These are phyloP conservation scores for Penicillium sp. DNA, from an alignment of 2,329 filamentous ascomycete species.

Conservation along the genomic window DNA sequence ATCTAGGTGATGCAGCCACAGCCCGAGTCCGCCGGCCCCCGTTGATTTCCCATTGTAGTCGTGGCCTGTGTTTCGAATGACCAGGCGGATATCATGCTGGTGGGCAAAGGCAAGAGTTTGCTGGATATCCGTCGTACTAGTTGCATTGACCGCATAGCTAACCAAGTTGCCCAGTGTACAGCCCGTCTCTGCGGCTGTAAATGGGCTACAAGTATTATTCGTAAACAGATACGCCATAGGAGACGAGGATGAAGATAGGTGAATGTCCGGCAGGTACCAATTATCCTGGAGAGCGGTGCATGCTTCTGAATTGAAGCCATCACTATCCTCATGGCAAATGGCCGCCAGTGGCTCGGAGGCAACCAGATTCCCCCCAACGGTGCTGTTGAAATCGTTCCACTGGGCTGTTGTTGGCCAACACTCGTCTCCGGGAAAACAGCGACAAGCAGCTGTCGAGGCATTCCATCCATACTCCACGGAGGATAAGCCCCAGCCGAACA, in stretches of 20 bases:
- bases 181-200: conserved; percentile 23
- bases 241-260: conserved; percentile 27
- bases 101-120: conserved; percentile 38
- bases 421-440: background rate
- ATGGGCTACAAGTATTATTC: conserved; percentile 43
- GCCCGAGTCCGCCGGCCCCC: conserved; percentile 49
- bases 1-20: conserved; percentile 33
- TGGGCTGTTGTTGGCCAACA: background rate
- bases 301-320: background rate
- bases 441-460: background rate
- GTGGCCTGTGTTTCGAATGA: conserved; percentile 43
- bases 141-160: conserved; percentile 32
- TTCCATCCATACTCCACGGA: too few species aligned
- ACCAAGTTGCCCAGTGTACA: conserved; percentile 20
- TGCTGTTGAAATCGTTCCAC: background rate
- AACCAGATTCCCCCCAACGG: background rate
- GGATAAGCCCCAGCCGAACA: too few species aligned
- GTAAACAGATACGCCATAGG: conserved; percentile 37
- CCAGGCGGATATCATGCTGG: conserved; percentile 48
- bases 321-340: background rate
- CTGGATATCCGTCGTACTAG: conserved; percentile 21
- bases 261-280: conserved; percentile 4
- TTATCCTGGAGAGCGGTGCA: background rate
- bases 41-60: conserved; percentile 53
- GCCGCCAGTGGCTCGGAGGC: background rate